Percentiles rank a stretch among this genome's conserved stretches.
These are phyloP conservation scores for Clausena lansium DNA, from an alignment of 345 rosid species.

Conservation along the genomic window DNA sequence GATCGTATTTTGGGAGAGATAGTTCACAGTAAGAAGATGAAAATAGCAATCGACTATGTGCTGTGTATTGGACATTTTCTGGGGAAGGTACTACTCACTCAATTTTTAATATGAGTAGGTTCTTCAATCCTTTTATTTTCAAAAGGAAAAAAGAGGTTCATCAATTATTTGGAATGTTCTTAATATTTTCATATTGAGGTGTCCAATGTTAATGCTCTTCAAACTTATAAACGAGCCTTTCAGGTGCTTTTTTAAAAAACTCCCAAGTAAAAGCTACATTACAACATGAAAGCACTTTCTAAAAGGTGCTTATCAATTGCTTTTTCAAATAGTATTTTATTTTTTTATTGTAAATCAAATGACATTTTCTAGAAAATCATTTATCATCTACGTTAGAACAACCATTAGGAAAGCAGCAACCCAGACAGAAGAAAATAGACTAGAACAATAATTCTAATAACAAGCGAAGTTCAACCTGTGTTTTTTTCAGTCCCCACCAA, in stretches of 20 bases:
- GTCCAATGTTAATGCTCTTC: not conserved
- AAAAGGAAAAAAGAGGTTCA: not conserved
- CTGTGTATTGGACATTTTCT: conserved; percentile 95
- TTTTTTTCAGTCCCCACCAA: not conserved
- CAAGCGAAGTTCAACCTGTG: not conserved
- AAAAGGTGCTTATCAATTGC: not conserved
- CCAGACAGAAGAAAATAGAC: not conserved
- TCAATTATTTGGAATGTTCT: not conserved
- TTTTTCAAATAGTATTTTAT: not conserved
- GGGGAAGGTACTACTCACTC: conserved; percentile 63
- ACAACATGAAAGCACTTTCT: not conserved
- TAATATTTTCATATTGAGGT: not conserved
- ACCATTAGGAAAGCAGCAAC: not conserved
- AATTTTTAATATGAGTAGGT: not conserved
- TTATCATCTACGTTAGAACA: not conserved
- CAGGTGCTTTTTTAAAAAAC: not conserved
- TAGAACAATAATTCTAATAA: not conserved
- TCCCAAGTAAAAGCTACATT: not conserved
- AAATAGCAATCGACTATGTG: conserved; percentile 88
- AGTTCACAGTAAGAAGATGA: conserved; percentile 92
- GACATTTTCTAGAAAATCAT: not conserved
- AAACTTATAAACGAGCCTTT: not conserved
- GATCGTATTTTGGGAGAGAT: conserved; percentile 96
- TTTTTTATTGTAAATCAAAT: not conserved
- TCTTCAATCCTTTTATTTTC: not conserved